Percentiles rank a stretch among this genome's conserved stretches.
Evolutionary conservation across 1,284 basidiomycete genomes (phyloP).

Genomic region (Fistulina hepatica): DNA sequence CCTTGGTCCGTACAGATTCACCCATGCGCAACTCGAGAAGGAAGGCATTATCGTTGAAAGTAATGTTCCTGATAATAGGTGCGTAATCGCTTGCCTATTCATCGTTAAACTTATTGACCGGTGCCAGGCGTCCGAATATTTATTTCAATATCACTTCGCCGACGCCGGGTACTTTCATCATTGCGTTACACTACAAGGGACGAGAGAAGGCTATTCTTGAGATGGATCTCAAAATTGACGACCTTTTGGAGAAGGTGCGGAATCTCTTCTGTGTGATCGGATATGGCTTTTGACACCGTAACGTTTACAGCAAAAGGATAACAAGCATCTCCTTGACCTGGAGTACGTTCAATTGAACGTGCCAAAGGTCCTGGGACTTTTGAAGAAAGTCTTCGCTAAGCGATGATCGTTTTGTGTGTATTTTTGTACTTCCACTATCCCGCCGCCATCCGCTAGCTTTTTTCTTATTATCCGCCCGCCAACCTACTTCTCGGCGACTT

Average conservation of each 20-base stretch:
- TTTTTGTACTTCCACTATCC: conserved; percentile 21
- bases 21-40: conserved; percentile 96
- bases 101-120: too few relatives aligned
- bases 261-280: not conserved
- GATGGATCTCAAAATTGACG: conserved; percentile 99
- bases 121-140: conserved; percentile 80
- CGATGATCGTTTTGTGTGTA: conserved; percentile 46
- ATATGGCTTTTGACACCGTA: not conserved
- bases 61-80: conserved; percentile 97
- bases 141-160: conserved; percentile 99
- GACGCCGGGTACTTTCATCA: conserved; percentile 96
- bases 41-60: conserved; percentile 99
- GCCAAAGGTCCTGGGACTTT: conserved; percentile 81
- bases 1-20: conserved; percentile 93
- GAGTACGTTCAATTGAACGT: conserved; percentile 98
- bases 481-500: not conserved
- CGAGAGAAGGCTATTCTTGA: conserved; percentile 99
- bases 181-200: conserved; percentile 97
- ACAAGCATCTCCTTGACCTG: conserved; percentile 88
- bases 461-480: conserved; percentile 15
- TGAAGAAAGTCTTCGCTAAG: conserved; percentile 87
- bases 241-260: conserved; percentile 86
- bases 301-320: conserved; percentile 86
- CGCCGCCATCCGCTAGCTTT: conserved; percentile 19
- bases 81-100: conserved; percentile 21